Conservation (phyloP, 257 asterid species). For the Primulina tabacum region DNA sequence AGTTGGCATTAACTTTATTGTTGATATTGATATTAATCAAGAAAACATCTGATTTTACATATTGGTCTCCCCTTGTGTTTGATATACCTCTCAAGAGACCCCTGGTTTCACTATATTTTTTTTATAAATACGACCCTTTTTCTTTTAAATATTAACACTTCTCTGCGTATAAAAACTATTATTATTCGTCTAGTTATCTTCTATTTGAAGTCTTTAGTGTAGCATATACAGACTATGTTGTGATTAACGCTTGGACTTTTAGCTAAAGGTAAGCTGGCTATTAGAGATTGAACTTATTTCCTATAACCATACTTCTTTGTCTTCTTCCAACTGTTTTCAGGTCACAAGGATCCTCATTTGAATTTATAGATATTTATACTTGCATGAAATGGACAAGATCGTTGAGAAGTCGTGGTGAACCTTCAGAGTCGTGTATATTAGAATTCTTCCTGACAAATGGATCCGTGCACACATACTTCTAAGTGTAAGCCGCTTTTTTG, state of each 20-base stretch:
- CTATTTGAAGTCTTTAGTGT: background rate
- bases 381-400: constrained; percentile 25
- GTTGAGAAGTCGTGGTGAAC: constrained; percentile 37
- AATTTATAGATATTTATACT: constrained; percentile 24
- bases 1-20: background rate
- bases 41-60: background rate
- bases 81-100: background rate
- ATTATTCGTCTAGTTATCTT: background rate
- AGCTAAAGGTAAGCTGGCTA: background rate
- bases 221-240: background rate
- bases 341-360: constrained; percentile 18
- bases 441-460: constrained; percentile 46
- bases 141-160: background rate
- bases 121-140: too few relatives aligned
- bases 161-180: background rate
- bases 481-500: constrained; percentile 48
- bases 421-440: constrained; percentile 34
- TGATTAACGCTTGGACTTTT: background rate
- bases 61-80: background rate
- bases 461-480: constrained; percentile 38
- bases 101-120: background rate
- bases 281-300: constrained; percentile 1
- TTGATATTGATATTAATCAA: background rate
- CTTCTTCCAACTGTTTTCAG: constrained; percentile 25
- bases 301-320: background rate